Conservation (phyloP, 2,329 filamentous ascomycete genomes). For the Nigrospora oryzae region DNA sequence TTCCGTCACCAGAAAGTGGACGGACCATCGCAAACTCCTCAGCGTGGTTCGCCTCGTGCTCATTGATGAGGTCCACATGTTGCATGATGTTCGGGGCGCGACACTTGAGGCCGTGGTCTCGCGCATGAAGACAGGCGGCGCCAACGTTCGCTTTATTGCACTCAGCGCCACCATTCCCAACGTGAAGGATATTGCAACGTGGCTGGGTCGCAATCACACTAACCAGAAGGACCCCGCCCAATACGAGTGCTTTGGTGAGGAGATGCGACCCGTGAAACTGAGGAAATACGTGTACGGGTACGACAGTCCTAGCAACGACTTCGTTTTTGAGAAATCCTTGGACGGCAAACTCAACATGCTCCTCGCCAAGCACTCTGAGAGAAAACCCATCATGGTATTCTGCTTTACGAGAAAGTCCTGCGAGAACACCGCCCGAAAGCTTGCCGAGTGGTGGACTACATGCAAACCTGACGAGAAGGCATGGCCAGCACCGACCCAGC, state of each 20-base stretch:
- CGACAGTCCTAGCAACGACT: conserved; percentile 57
- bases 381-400: conserved; percentile 76
- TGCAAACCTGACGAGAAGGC: conserved; percentile 41
- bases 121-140: conserved; percentile 74
- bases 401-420: conserved; percentile 70
- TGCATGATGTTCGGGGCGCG: conserved; percentile 71
- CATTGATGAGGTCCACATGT: conserved; percentile 81
- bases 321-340: conserved; percentile 64
- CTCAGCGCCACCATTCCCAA: conserved; percentile 81
- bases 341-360: conserved; percentile 57
- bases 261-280: conserved; percentile 70
- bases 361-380: conserved; percentile 56
- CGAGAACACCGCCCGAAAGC: conserved; percentile 55
- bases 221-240: conserved; percentile 55
- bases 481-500: conserved; percentile 52
- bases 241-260: conserved; percentile 66
- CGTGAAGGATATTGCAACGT: conserved; percentile 68
- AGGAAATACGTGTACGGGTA: conserved; percentile 72
- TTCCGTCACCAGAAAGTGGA: conserved; percentile 80
- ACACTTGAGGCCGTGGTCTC: conserved; percentile 79
- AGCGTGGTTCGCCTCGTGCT: conserved; percentile 71
- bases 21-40: conserved; percentile 67
- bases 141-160: conserved; percentile 70
- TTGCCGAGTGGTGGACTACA: conserved; percentile 58
- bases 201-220: conserved; percentile 61